A percentile compares a stretch with the other conserved stretches of the same genome.
Evolutionary conservation across 257 asterid species (phyloP).

Genomic region (Plectranthus barbatus): DNA sequence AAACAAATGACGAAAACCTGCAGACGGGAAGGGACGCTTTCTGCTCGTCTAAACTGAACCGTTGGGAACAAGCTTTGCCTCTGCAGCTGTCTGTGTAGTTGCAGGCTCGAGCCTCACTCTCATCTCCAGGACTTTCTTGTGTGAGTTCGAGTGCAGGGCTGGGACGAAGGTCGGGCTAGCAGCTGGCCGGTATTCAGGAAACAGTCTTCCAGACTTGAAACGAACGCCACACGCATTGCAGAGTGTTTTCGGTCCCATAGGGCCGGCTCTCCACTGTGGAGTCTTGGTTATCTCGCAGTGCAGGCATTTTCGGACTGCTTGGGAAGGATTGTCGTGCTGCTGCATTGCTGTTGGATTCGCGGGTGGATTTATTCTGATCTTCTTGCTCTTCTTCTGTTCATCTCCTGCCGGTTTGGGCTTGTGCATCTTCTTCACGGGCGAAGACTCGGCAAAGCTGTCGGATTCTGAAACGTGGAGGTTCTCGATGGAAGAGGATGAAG

Average conservation of each 20-base stretch:
- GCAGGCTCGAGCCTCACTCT: slow-evolving; percentile 23
- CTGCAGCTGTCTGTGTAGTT: background rate
- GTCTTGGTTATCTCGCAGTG: slow-evolving; percentile 54
- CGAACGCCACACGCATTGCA: slow-evolving; percentile 70
- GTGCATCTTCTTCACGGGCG: slow-evolving; percentile 14
- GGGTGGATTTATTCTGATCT: slow-evolving; percentile 34
- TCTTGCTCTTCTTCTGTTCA: slow-evolving; percentile 57
- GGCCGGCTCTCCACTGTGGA: slow-evolving; percentile 65
- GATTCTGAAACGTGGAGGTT: slow-evolving; percentile 26
- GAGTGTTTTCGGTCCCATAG: slow-evolving; percentile 55
- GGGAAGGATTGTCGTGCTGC: slow-evolving; percentile 20
- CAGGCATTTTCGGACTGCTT: slow-evolving; percentile 41
- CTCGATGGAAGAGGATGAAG: slow-evolving; percentile 24
- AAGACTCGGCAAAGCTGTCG: slow-evolving; percentile 36
- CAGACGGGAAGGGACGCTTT: background rate
- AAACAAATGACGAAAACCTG: background rate
- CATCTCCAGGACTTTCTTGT: slow-evolving; percentile 54
- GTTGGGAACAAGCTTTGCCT: background rate
- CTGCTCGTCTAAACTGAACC: background rate
- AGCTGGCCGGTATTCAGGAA: slow-evolving; percentile 57
- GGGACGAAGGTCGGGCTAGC: slow-evolving; percentile 56
- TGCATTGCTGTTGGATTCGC: slow-evolving; percentile 9
- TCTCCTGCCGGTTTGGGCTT: slow-evolving; percentile 17
- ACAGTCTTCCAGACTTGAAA: slow-evolving; percentile 47
- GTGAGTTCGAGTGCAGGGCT: slow-evolving; percentile 55